Base-by-base conservation (phyloP, 2,329 filamentous ascomycete genomes). In the Capronia americana region DNA sequence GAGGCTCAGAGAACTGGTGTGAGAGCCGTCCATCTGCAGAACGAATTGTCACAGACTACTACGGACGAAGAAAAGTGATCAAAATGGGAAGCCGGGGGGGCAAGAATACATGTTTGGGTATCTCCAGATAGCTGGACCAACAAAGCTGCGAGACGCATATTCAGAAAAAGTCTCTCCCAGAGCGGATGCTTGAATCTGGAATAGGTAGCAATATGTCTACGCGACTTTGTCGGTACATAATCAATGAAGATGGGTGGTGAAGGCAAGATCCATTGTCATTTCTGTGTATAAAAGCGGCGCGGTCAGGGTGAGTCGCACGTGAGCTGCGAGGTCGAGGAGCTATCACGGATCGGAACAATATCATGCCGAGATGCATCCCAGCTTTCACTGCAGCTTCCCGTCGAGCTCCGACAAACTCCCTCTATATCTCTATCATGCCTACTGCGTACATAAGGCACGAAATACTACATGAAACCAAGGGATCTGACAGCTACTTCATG, bases 31-130 rank as follows among this genome's bases (percentile, higher is more conserved):
- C 4, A 58, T 10, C 44, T 8, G 32, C 23, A 44, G 44, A 57
- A 61, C 48, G 63, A 65, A 57, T 10, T 8, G n/a, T 20, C 23
- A 55, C 20, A 3, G 24, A 26, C 8, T n/a, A n/a, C n/a, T n/a
- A n/a, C n/a, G n/a, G 48, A 20, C n/a, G 17, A 7, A 51, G 23
- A 51, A n/a, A 20, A 41, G 34, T 41, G 34, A 41, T 7, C 34
- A 41, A 14, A 14, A 41, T 41, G 34, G 34, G 34, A n/a, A n/a
- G n/a, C n/a, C n/a, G n/a, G n/a, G n/a, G n/a, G n/a, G n/a, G n/a
- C n/a, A n/a, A n/a, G n/a, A n/a, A n/a, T n/a, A n/a, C n/a, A n/a
- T n/a, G n/a, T n/a, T n/a, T n/a, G n/a, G n/a, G n/a, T n/a, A n/a
- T n/a, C n/a, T n/a, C n/a, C n/a, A n/a, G n/a, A n/a, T n/a, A n/a